phyloP scores from a whole-genome alignment of 2,329 filamentous ascomycete genomes.

The Beauveria sp. region DNA sequence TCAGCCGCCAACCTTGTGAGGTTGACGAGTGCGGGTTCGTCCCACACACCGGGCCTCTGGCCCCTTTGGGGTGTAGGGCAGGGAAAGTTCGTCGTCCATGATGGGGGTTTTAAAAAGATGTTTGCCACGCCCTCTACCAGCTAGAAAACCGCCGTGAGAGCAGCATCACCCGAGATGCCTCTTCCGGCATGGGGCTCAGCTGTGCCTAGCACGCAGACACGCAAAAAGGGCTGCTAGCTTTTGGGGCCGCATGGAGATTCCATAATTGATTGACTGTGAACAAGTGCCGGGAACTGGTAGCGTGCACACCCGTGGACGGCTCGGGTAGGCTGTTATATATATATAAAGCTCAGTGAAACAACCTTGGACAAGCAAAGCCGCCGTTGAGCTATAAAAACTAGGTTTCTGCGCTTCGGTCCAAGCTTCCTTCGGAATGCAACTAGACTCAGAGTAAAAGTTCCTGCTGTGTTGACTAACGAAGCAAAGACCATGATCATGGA shows the following conservation, averaged over 20 bases:
- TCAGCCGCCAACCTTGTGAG: constrained; percentile 6
- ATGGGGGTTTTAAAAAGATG: no score
- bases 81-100: no score
- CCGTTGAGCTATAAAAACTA: background rate
- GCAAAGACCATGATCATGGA: background rate
- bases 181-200: background rate
- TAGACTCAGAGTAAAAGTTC: background rate
- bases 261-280: background rate
- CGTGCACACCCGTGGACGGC: no score
- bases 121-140: no score
- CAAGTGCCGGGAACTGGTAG: background rate
- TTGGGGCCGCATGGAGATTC: background rate
- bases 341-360: background rate
- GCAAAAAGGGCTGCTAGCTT: background rate
- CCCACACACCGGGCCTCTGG: background rate
- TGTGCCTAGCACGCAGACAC: background rate
- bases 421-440: no score
- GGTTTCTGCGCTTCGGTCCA: background rate
- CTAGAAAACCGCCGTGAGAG: background rate
- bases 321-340: background rate
- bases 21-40: background rate
- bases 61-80: no score
- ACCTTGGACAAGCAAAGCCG: background rate
- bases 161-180: background rate
- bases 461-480: background rate